A percentile compares a stretch with the other conserved stretches of the same genome.
Evolutionary conservation across 768 basidiomycete species (phyloP).

Genomic region (Pisolithus albus): DNA sequence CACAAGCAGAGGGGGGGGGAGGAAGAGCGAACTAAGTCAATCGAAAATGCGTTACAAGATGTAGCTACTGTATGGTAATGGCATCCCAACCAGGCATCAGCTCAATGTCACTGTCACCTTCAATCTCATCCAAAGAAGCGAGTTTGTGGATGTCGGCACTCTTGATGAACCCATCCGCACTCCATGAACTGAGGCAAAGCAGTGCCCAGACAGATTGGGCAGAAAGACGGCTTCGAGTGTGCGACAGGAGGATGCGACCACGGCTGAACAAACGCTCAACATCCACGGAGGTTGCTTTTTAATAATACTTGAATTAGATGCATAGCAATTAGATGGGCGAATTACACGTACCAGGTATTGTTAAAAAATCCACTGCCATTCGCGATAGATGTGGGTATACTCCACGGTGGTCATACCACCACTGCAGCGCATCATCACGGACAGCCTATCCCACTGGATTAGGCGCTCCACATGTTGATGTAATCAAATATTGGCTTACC

Average conservation of each 20-base stretch:
- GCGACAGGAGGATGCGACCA: conserved; percentile 21
- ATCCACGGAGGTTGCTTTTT: conserved; percentile 26
- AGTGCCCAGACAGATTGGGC: conserved; percentile 21
- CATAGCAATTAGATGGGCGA: not conserved
- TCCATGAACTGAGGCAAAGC: conserved; percentile 30
- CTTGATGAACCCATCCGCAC: not conserved
- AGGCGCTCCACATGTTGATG: too few relatives aligned
- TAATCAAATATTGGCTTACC: too few relatives aligned
- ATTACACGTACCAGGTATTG: not conserved
- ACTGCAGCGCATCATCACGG: not conserved
- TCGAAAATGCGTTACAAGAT: too few relatives aligned
- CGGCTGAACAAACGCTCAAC: conserved; percentile 24
- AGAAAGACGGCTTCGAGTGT: conserved; percentile 19
- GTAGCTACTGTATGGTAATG: conserved; percentile 1
- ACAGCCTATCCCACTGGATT: too few relatives aligned
- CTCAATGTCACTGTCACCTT: conserved; percentile 8
- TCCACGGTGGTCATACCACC: not conserved
- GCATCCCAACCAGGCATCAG: conserved; percentile 15
- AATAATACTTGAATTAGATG: not conserved
- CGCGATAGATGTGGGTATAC: not conserved
- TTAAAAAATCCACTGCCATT: not conserved
- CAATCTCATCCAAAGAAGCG: conserved; percentile 1
- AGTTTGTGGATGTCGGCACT: not conserved
- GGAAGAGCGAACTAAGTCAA: too few relatives aligned
- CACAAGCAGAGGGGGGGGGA: too few relatives aligned